Conservation (phyloP, 1,139 yeast species). For the Candida neerlandica region DNA sequence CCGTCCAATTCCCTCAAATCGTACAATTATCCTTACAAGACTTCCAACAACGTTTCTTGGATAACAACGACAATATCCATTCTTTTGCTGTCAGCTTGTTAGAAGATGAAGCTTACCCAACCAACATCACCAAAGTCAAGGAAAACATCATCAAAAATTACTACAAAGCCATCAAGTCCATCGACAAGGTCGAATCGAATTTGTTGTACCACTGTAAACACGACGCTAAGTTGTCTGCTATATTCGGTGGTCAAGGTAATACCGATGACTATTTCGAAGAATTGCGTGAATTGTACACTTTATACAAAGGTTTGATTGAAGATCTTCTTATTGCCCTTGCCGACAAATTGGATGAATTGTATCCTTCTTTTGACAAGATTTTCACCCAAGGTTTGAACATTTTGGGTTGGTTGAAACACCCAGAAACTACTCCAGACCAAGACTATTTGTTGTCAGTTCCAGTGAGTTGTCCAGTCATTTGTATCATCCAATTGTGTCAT, state of each 20-base stretch:
- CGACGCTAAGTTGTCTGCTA: constrained; percentile 69
- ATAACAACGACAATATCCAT: constrained; percentile 68
- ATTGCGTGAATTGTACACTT: constrained; percentile 78
- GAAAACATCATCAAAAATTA: constrained; percentile 68
- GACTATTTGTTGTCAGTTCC: constrained; percentile 91
- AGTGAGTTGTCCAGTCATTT: constrained; percentile 92
- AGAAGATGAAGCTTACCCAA: constrained; percentile 53
- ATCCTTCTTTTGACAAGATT: constrained; percentile 80
- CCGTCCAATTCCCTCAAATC: constrained; percentile 67
- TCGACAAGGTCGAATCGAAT: constrained; percentile 45
- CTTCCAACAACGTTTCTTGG: constrained; percentile 80
- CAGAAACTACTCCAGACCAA: constrained; percentile 85
- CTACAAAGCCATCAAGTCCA: constrained; percentile 62
- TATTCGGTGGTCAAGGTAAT: constrained; percentile 99
- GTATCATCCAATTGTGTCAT: constrained; percentile 93
- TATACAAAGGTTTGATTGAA: constrained; percentile 75
- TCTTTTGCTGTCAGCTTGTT: constrained; percentile 78
- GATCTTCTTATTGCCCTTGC: constrained; percentile 76
- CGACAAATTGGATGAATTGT: constrained; percentile 64
- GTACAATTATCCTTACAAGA: constrained; percentile 72
- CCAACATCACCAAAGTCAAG: constrained; percentile 71
- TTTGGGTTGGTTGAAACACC: constrained; percentile 80
- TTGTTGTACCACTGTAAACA: constrained; percentile 44
- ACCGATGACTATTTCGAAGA: constrained; percentile 97
- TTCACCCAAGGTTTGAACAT: constrained; percentile 94